phyloP scores from a whole-genome alignment of 495 filamentous ascomycete genomes.

The Astrothelium macrocarpum region DNA sequence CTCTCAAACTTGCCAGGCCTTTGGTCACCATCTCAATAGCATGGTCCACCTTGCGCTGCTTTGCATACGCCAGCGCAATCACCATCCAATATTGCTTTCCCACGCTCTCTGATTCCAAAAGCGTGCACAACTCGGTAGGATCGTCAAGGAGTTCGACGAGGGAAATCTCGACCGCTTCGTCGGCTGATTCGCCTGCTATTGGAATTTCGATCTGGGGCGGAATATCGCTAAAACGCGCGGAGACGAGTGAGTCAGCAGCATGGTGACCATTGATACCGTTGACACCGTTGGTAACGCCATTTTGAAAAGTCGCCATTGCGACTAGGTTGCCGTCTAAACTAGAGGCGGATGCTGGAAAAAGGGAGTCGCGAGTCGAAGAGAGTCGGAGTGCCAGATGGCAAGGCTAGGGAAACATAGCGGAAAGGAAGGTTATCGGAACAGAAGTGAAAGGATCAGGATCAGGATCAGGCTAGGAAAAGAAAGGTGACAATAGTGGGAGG shows the following conservation, averaged over 20 bases:
- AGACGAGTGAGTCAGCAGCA: neutral
- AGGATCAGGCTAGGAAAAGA: too few relatives aligned
- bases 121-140: constrained; percentile 85
- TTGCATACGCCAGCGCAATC: constrained; percentile 92
- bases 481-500: too few relatives aligned
- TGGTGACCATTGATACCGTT: constrained; percentile 1
- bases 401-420: neutral
- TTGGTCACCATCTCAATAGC: constrained; percentile 89
- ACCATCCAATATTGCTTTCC: constrained; percentile 89
- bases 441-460: neutral
- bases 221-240: constrained; percentile 73
- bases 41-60: constrained; percentile 83
- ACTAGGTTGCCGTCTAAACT: neutral
- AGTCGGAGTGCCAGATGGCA: too few relatives aligned
- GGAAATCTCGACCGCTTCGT: constrained; percentile 81
- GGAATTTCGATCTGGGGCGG: constrained; percentile 84
- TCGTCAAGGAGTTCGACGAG: constrained; percentile 85
- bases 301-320: neutral
- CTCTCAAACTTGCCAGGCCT: constrained; percentile 63
- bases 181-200: constrained; percentile 64
- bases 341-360: neutral
- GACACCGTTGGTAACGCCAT: neutral
- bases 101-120: constrained; percentile 85
- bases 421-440: neutral
- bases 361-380: neutral